Percentiles rank a stretch among this genome's conserved stretches.
These are phyloP conservation scores for Filosporella fistucella DNA, from an alignment of 495 filamentous ascomycete genomes.

Conservation along the genomic window DNA sequence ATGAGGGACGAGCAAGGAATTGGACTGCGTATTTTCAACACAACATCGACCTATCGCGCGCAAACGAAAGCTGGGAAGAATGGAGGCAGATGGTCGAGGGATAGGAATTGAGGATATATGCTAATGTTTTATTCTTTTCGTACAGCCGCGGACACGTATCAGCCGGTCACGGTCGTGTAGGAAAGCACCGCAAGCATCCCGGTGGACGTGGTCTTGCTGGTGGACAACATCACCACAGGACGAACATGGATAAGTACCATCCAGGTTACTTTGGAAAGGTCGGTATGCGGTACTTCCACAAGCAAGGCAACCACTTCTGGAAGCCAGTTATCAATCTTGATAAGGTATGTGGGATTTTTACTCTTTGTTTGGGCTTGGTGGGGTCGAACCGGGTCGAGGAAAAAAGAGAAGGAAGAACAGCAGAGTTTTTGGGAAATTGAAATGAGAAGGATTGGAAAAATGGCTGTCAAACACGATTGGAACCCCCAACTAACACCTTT, in stretches of 20 bases:
- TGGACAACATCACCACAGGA: slow-evolving; percentile 94
- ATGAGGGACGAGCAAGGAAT: background rate
- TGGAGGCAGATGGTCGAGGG: background rate
- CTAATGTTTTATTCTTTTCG: slow-evolving; percentile 24
- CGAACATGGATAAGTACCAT: slow-evolving; percentile 93
- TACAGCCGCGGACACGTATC: slow-evolving; percentile 87
- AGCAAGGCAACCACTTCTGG: slow-evolving; percentile 85
- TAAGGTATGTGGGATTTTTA: slow-evolving; percentile 22
- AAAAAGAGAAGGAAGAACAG: background rate
- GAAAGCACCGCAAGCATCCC: slow-evolving; percentile 90
- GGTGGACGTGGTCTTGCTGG: slow-evolving; percentile 95
- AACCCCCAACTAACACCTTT: slow-evolving; percentile 1
- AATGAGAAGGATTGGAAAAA: slow-evolving; percentile 34
- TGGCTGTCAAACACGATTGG: slow-evolving; percentile 11
- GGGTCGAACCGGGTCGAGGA: slow-evolving; percentile 1
- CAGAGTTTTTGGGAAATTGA: background rate
- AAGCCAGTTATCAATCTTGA: slow-evolving; percentile 44
- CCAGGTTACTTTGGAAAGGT: slow-evolving; percentile 98
- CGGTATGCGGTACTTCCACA: slow-evolving; percentile 95
- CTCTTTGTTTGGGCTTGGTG: background rate
- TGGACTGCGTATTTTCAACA: background rate
- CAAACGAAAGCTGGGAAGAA: background rate
- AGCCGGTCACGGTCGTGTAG: slow-evolving; percentile 87
- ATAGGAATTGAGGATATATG: slow-evolving; percentile 11
- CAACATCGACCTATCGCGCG: background rate